Base-by-base conservation (phyloP, 225 moss, liverwort and hornwort species). In the Marchantia polymorpha region DNA sequence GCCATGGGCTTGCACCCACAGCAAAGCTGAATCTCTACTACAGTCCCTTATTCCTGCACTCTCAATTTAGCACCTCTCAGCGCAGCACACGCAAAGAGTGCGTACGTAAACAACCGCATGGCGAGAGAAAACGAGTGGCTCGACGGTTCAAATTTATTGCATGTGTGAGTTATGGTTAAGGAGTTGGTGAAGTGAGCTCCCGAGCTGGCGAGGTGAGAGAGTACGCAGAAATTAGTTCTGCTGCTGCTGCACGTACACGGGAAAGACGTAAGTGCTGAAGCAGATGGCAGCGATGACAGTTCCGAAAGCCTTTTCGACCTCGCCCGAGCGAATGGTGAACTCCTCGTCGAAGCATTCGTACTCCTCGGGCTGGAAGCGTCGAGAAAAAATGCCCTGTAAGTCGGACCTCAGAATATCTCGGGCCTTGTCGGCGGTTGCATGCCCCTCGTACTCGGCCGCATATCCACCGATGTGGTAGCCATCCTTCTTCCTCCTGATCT, bases 391-490 rank as follows among this genome's bases (percentile, higher is more conserved):
- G 30, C 73, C 54, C 39, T 22, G 63, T 81, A 92, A 84, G 48
- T 90, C 91, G 7, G 82, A 76, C 75, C 70, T 82, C 84, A 91
- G 26, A 68, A 91, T 91, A 0, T 7, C 0, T 60, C 84, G 79
- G 17, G 92, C 91, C 16, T 65, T 54, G 15, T 80, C 78, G 19
- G 27, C 79, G 8, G 63, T 87, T 49, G 78, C 91, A 64, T 92
- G 92, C 6, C 92, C 92, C 69, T 89, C 86, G 50, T 92, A 92
- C 79, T 92, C 92, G 39, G 91, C 92, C 23, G 92, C 92, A 39
- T 92, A 92, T 15, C 92, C 92, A 75, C 91, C 92, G 39, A 92
- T 81, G 75, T 87, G 86, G 53, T 82, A 84, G 60, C 85, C 85
- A 76, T 92, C 91, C 64, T 77, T 78, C 84, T 92, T 92, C 82